These are phyloP conservation scores for Colletotrichum sp. DNA, from an alignment of 2,329 filamentous ascomycete species.

Conservation along the genomic window DNA sequence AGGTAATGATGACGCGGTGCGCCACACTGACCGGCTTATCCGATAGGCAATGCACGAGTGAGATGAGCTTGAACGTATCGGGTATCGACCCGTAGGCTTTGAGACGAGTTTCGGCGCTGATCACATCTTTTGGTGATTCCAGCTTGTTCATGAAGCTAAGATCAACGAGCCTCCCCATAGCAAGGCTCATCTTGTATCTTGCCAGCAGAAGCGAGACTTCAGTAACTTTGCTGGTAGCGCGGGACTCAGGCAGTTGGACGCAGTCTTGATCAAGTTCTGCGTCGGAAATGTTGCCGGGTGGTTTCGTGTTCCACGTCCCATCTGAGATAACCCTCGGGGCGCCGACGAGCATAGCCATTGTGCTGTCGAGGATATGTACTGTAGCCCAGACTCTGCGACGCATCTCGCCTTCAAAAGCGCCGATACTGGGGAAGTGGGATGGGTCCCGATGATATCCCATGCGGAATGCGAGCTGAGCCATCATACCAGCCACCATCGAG, in stretches of 20 bases:
- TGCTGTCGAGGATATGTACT: accelerated
- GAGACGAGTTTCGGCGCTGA: no score
- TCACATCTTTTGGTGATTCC: no score
- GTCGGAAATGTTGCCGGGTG: neutral
- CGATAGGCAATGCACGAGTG: neutral
- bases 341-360: accelerated
- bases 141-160: accelerated
- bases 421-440: accelerated
- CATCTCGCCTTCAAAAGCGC: neutral
- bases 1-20: neutral
- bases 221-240: accelerated
- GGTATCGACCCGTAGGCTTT: neutral
- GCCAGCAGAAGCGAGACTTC: neutral
- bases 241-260: accelerated
- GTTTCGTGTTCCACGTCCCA: neutral
- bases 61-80: accelerated
- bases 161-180: neutral
- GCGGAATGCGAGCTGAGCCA: neutral
- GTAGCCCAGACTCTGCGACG: neutral
- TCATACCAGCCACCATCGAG: neutral
- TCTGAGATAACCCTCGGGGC: neutral
- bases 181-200: neutral
- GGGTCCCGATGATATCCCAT: neutral
- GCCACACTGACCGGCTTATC: neutral
- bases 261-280: accelerated